These are phyloP conservation scores for Cladorrhinum sp. DNA, from an alignment of 2,329 filamentous ascomycete genomes.

Conservation along the genomic window DNA sequence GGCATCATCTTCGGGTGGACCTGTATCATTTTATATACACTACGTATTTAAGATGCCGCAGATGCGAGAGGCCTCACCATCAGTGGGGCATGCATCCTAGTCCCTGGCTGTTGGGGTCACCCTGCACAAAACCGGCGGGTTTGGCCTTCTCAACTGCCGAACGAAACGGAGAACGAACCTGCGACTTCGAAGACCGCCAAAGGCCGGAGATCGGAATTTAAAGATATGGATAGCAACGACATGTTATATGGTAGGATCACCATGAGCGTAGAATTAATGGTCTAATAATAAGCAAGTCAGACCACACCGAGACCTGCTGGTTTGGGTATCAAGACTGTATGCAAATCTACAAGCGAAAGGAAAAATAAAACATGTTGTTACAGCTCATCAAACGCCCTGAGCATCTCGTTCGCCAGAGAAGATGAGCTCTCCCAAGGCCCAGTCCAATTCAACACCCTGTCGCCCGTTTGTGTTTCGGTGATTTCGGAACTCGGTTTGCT, in stretches of 20 bases:
- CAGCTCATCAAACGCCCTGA: slow-evolving; percentile 47
- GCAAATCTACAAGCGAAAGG: neutral
- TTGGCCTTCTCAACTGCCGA: slow-evolving; percentile 1
- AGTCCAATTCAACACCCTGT: slow-evolving; percentile 6
- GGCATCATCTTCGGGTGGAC: no score
- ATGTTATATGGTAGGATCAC: neutral
- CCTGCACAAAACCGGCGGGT: neutral
- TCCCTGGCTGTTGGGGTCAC: neutral
- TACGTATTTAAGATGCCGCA: neutral
- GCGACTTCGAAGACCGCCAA: neutral
- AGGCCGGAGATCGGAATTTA: neutral
- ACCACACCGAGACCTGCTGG: neutral
- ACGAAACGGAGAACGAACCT: neutral
- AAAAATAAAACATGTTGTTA: slow-evolving; percentile 27
- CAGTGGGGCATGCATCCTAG: neutral
- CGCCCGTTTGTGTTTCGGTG: neutral
- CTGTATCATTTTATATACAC: no score
- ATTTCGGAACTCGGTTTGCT: slow-evolving; percentile 9
- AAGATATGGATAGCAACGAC: neutral
- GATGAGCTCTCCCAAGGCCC: slow-evolving; percentile 4
- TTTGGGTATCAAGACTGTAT: slow-evolving; percentile 6
- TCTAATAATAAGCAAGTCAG: neutral
- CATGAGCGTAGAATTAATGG: neutral
- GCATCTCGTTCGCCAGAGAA: slow-evolving; percentile 30
- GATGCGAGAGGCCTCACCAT: slow-evolving; percentile 2